Base-by-base conservation (phyloP, 2,329 filamentous ascomycete species). In the Penicillium sp. region DNA sequence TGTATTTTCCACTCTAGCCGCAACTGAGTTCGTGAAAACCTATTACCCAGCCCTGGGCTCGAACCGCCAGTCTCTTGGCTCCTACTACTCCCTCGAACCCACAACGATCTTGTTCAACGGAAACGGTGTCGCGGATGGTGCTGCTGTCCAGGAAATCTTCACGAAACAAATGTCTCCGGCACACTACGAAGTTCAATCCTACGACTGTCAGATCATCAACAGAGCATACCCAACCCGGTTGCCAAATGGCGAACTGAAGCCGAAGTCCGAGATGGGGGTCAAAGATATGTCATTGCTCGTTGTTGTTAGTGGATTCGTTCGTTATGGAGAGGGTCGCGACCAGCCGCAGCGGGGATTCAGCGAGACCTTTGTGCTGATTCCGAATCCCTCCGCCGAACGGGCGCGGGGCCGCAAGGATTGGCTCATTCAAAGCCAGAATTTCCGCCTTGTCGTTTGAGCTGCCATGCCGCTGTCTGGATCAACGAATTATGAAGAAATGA, bases 41-140 rank as follows among this genome's bases (percentile, higher is more conserved):
- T 95, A 87, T 75, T 95, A 95, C 73, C 76, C 79, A 25, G 79
- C 86, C n/a, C 75, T 95, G 43, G 83, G 86, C 69, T 79, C 77
- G 50, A 70, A 76, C 35, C 77, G 79, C 55, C 69, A 73, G 36
- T 73, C 75, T 9, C 78, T 95, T 12, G 65, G 79, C 14, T 72
- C 74, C n/a, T 95, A 84, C 76, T 95, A 95, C 75, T 80, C 79
- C 19, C 59, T 77, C 10, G 78, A 69, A 0, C 62, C 77, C 3
- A 73, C 88, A 43, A 82, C 84, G 65, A 90, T 95, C 62, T 80
- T 83, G 61, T 85, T 90, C 77, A 95, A 95, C 72, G 89, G 90
- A 60, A 83, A 83, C 40, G 70, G 80, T 2, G 73, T 88, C 31
- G 69, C 79, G 29, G 78, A 81, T 48, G 84, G 84, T 0, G 72